Percentiles rank a stretch among this genome's conserved stretches.
These are phyloP conservation scores for Blastomyces parvus DNA, from an alignment of 2,329 filamentous ascomycete genomes.

Conservation along the genomic window DNA sequence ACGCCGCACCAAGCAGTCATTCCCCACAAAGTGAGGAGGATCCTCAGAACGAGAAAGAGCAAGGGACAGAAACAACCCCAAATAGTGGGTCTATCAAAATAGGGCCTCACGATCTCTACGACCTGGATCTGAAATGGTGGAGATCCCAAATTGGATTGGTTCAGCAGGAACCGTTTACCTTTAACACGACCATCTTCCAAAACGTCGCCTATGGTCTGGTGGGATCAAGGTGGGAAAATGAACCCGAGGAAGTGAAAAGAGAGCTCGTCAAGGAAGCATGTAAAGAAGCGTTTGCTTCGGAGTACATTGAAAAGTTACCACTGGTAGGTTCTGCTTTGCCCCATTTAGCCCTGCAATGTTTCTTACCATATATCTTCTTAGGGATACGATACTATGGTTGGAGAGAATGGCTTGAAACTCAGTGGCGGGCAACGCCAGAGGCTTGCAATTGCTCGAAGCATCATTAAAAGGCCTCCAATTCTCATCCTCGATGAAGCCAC, in stretches of 20 bases:
- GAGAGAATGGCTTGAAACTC: conserved; percentile 66
- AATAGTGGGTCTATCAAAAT: conserved; percentile 44
- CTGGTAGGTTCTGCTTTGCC: conserved; percentile 17
- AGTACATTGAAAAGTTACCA: conserved; percentile 57
- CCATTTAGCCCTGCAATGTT: neutral
- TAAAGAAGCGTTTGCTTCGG: conserved; percentile 57
- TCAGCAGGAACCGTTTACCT: conserved; percentile 59
- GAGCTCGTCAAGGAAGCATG: conserved; percentile 53
- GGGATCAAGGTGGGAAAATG: conserved; percentile 29
- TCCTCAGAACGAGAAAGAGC: conserved; percentile 3
- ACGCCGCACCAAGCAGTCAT: neutral
- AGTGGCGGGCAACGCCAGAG: conserved; percentile 82
- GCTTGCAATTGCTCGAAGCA: conserved; percentile 63
- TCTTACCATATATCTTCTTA: conserved; percentile 23
- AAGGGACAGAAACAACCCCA: neutral
- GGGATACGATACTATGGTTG: conserved; percentile 64
- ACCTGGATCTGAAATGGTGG: conserved; percentile 55
- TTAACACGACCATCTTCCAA: conserved; percentile 55
- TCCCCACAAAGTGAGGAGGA: conserved; percentile 4
- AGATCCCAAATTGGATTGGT: conserved; percentile 53
- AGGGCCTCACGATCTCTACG: conserved; percentile 43
- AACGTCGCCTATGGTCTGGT: conserved; percentile 53
- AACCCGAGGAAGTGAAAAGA: conserved; percentile 31
- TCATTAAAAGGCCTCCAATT: conserved; percentile 56
- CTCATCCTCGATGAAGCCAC: conserved; percentile 70